Evolutionary conservation across 140 eudicot species (phyloP).

Genomic region (Anethum foeniculum): DNA sequence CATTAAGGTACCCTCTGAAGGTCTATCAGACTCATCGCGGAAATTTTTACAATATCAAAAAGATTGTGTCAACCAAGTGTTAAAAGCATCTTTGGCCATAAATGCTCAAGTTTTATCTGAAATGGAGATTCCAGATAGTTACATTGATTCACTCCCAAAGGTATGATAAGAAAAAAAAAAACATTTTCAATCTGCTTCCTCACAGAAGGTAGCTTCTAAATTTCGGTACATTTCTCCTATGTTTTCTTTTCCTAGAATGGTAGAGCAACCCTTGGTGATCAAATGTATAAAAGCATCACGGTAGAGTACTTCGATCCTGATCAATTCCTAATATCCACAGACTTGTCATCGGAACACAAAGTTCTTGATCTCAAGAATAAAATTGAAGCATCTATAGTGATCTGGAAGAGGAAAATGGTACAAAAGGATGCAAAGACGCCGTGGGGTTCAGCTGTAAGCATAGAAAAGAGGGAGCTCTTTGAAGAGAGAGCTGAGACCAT

Average conservation of each 20-base stretch:
- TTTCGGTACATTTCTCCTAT: neutral
- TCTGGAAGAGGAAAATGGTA: conserved; percentile 61
- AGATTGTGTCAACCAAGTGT: conserved; percentile 72
- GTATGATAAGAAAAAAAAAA: conserved; percentile 21
- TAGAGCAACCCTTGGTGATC: conserved; percentile 56
- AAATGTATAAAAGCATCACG: conserved; percentile 48
- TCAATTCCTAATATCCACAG: conserved; percentile 47
- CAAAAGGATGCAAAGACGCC: conserved; percentile 46
- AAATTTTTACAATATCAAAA: conserved; percentile 61
- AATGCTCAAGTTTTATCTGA: conserved; percentile 64
- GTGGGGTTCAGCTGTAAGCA: conserved; percentile 52
- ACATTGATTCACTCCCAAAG: conserved; percentile 69
- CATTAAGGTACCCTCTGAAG: conserved; percentile 60
- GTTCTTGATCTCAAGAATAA: conserved; percentile 61
- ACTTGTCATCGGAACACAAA: conserved; percentile 43
- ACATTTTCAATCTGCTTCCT: conserved; percentile 1
- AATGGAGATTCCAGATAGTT: conserved; percentile 75
- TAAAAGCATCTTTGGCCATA: conserved; percentile 82
- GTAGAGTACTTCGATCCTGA: conserved; percentile 55
- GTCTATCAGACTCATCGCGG: conserved; percentile 53
- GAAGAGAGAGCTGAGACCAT: conserved; percentile 68
- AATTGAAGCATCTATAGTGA: conserved; percentile 58
- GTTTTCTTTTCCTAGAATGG: conserved; percentile 41
- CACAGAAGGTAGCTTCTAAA: conserved; percentile 2
- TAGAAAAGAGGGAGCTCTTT: conserved; percentile 56